Conservation (phyloP, 768 basidiomycete genomes). For the Amylocystis lapponica region DNA sequence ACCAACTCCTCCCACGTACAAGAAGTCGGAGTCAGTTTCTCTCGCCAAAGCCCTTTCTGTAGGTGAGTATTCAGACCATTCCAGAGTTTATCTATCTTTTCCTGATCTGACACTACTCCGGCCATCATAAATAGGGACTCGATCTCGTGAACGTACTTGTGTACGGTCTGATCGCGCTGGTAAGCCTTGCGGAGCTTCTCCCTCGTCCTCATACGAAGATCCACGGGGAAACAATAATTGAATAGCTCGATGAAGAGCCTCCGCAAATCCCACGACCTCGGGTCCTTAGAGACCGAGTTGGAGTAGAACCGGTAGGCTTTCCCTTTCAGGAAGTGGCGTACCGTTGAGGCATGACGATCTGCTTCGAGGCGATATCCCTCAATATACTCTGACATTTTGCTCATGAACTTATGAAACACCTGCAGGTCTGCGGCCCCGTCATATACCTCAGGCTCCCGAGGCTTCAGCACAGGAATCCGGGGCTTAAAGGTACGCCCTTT, state of each 20-base stretch:
- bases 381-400: slow-evolving; percentile 8
- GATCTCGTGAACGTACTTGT: slow-evolving; percentile 12
- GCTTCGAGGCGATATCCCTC: neutral
- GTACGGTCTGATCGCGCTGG: slow-evolving; percentile 19
- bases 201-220: slow-evolving; percentile 19
- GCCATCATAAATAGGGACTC: slow-evolving; percentile 9
- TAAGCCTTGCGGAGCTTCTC: slow-evolving; percentile 15
- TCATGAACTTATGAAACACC: slow-evolving; percentile 11
- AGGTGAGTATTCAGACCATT: neutral
- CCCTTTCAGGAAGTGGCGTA: slow-evolving; percentile 23
- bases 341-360: neutral
- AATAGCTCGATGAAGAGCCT: slow-evolving; percentile 14
- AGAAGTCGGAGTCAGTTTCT: neutral
- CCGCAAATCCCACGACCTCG: slow-evolving; percentile 9
- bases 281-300: slow-evolving; percentile 12
- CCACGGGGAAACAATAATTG: slow-evolving; percentile 19
- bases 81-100: slow-evolving; percentile 7
- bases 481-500: neutral
- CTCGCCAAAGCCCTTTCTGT: slow-evolving; percentile 5
- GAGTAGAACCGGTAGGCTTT: slow-evolving; percentile 25
- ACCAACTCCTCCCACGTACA: slow-evolving; percentile 1
- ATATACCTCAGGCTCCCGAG: slow-evolving; percentile 9
- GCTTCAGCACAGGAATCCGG: slow-evolving; percentile 6
- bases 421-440: slow-evolving; percentile 6
- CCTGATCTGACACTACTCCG: slow-evolving; percentile 3